Evolutionary conservation across 2,329 filamentous ascomycete genomes (phyloP).

Genomic region (Penicillium palitans): DNA sequence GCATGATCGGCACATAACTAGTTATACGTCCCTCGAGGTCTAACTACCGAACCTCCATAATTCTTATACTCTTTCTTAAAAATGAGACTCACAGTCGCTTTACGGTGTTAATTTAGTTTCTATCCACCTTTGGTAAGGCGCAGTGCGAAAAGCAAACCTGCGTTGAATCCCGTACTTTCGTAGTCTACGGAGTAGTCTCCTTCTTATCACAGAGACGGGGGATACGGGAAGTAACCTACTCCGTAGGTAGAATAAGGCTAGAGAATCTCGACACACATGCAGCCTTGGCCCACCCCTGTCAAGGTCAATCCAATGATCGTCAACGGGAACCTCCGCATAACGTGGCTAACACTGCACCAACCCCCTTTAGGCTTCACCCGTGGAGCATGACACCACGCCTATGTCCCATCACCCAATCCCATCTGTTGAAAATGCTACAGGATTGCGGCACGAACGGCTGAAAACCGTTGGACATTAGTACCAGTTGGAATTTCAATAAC

Average conservation of each 20-base stretch:
- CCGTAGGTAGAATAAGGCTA: not conserved
- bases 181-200: not conserved
- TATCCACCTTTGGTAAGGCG: not conserved
- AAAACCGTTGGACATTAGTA: not conserved
- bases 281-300: not conserved
- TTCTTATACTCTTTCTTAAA: too few species aligned
- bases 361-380: not conserved
- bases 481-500: not conserved
- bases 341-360: not conserved
- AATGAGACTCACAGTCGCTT: not conserved
- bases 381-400: not conserved
- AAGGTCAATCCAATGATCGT: not conserved
- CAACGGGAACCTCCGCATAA: not conserved
- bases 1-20: not conserved
- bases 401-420: not conserved
- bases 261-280: not conserved
- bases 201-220: not conserved
- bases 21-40: too few species aligned
- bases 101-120: not conserved
- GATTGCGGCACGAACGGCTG: not conserved
- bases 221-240: too few species aligned
- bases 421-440: not conserved
- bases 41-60: not conserved
- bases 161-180: not conserved
- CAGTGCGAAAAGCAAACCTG: not conserved